phyloP scores from a whole-genome alignment of 2,329 filamentous ascomycete genomes.

The Macrophomina tecta region DNA sequence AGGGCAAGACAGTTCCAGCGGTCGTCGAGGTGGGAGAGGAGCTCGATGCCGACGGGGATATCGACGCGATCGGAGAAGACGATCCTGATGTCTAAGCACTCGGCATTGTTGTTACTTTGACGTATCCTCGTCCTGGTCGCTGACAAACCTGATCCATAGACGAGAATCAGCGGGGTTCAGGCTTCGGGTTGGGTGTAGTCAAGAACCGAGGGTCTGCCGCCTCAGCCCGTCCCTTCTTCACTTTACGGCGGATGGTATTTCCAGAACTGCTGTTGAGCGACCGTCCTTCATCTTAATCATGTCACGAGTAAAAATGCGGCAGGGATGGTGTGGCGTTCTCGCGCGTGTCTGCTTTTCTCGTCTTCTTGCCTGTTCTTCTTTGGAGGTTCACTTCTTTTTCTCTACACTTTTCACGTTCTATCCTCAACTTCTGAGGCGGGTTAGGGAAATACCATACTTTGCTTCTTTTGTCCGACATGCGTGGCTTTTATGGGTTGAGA shows the following conservation, averaged over 20 bases:
- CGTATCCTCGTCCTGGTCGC: neutral
- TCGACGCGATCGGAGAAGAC: constrained; percentile 27
- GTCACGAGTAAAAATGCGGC: constrained; percentile 13
- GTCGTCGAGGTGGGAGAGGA: constrained; percentile 41
- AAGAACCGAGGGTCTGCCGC: no score
- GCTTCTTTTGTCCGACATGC: constrained; percentile 13
- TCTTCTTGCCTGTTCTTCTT: neutral
- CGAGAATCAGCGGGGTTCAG: neutral
- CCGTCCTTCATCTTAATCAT: neutral
- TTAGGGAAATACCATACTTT: constrained; percentile 24
- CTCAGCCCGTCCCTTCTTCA: no score
- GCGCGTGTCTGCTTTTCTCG: neutral
- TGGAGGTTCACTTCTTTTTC: neutral
- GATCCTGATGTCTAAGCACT: constrained; percentile 19
- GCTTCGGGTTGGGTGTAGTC: no score
- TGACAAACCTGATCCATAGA: no score
- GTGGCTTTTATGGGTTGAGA: neutral
- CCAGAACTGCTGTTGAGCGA: neutral
- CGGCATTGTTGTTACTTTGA: neutral
- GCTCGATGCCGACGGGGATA: constrained; percentile 35
- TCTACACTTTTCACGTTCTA: neutral
- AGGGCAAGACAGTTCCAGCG: constrained; percentile 34
- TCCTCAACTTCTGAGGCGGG: constrained; percentile 2
- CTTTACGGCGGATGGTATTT: no score
- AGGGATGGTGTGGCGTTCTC: constrained; percentile 12